Evolutionary conservation across 306 rosid species (phyloP).

Genomic region (Malus asiatica): DNA sequence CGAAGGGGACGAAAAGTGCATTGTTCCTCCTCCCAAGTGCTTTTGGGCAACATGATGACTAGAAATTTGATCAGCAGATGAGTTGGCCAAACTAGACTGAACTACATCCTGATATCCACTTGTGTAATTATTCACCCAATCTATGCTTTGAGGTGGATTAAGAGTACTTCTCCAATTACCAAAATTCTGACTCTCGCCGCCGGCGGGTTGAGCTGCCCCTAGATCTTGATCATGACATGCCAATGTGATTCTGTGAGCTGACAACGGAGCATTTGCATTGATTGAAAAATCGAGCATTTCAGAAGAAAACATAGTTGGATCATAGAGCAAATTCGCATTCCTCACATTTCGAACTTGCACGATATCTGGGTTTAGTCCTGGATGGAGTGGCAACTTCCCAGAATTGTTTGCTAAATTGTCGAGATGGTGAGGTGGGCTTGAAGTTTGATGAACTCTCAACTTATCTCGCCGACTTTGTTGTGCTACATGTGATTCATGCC

Average conservation of each 20-base stretch:
- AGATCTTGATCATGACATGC: background rate
- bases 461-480: slow-evolving; percentile 85
- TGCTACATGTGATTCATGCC: slow-evolving; percentile 74
- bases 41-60: slow-evolving; percentile 19
- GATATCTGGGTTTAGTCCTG: slow-evolving; percentile 32
- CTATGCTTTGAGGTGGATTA: slow-evolving; percentile 27
- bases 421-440: background rate
- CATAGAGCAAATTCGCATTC: slow-evolving; percentile 50
- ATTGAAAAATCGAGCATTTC: slow-evolving; percentile 38
- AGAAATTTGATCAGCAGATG: slow-evolving; percentile 6
- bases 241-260: slow-evolving; percentile 1
- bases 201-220: background rate
- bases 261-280: slow-evolving; percentile 12
- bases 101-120: slow-evolving; percentile 13
- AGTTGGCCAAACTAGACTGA: slow-evolving; percentile 1
- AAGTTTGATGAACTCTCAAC: slow-evolving; percentile 49
- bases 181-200: slow-evolving; percentile 19
- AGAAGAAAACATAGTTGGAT: slow-evolving; percentile 30
- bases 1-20: slow-evolving; percentile 22
- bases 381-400: slow-evolving; percentile 21
- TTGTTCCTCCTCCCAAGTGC: slow-evolving; percentile 24
- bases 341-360: slow-evolving; percentile 49
- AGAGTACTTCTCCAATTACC: slow-evolving; percentile 31
- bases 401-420: slow-evolving; percentile 23
- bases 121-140: slow-evolving; percentile 46